Conservation (phyloP, 257 asterid genomes). For the Solanum stenotomum region DNA sequence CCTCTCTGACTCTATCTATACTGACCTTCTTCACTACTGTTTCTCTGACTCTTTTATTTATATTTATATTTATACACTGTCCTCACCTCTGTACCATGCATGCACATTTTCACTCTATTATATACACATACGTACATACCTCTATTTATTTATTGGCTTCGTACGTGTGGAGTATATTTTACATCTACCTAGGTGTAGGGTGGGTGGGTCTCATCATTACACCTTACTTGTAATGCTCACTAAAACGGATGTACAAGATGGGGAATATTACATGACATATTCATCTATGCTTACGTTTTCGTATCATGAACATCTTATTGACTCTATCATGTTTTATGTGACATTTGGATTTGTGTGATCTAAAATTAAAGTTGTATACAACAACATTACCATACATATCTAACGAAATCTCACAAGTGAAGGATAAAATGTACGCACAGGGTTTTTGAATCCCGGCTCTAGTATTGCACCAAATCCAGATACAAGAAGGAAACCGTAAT, state of each 20-base stretch:
- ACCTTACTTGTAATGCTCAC: background rate
- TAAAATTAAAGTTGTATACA: background rate
- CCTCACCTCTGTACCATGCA: background rate
- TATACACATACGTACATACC: too few species aligned
- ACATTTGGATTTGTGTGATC: background rate
- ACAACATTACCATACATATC: too few species aligned
- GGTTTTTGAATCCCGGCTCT: background rate
- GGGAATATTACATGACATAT: background rate
- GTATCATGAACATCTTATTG: too few species aligned
- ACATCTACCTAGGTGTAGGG: background rate
- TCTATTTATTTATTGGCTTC: background rate
- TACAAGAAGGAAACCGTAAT: too few species aligned
- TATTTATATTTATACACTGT: background rate
- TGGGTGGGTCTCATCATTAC: background rate
- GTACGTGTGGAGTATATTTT: background rate
- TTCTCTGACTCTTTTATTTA: constrained; percentile 7
- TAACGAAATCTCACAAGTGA: too few species aligned
- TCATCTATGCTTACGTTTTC: background rate
- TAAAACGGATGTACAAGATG: background rate
- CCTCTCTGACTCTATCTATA: constrained; percentile 22
- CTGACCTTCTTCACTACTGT: constrained; percentile 6
- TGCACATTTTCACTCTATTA: background rate
- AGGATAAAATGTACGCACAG: too few species aligned
- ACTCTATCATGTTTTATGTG: background rate
- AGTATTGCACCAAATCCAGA: too few species aligned